Base-by-base conservation (phyloP, 2,329 filamentous ascomycete species). In the Teratosphaeria epicoccoides region DNA sequence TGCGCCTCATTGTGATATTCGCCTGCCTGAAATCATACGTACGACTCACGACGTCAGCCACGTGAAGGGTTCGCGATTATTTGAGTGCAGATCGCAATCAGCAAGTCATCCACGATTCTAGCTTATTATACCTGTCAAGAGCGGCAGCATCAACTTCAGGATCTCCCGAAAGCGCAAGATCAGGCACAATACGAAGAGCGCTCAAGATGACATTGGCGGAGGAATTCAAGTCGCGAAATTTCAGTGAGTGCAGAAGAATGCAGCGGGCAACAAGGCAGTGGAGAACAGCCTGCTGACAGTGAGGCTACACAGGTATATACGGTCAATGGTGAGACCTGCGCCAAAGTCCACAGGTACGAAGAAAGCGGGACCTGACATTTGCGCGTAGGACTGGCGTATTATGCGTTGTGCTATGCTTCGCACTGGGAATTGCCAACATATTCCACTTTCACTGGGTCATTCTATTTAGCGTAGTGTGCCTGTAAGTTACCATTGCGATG, bases 391-490 rank as follows among this genome's bases (percentile, higher is more conserved):
- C 74, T 52, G 75, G 75, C 57, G 77, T 84, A 48, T 59, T 84
- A 25, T 81, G 77, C 70, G 81, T 84, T 60, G 67, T 84, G 58
- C 73, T 86, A 24, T 83, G 80, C 66, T 78, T 84, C 59, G 82
- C 83, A 17, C 73, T 87, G 22, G 81, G 83, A 46, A 81, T 86
- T 55, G 80, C 82, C 49, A 84, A 84, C 63, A 78, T 87, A 61
- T 84, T 86, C 65, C 75, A 81, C 60, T 74, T 82, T 59, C 63
- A 69, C 57, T 70, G 79, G 46, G 71, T 82, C 37, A 81, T 85
- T 55, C 70, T 83, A 28, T 82, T 83, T 53, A 80, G 80, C 55
- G 69, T 75, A 37, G 67, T 76, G 49, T 76, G 73, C 67, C 64
- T 76, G 74, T 76, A 66, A 47, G 71, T 65, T 22, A 24, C 22